These are phyloP conservation scores for Paecilomyces fulvus DNA, from an alignment of 2,329 filamentous ascomycete genomes.

Conservation along the genomic window DNA sequence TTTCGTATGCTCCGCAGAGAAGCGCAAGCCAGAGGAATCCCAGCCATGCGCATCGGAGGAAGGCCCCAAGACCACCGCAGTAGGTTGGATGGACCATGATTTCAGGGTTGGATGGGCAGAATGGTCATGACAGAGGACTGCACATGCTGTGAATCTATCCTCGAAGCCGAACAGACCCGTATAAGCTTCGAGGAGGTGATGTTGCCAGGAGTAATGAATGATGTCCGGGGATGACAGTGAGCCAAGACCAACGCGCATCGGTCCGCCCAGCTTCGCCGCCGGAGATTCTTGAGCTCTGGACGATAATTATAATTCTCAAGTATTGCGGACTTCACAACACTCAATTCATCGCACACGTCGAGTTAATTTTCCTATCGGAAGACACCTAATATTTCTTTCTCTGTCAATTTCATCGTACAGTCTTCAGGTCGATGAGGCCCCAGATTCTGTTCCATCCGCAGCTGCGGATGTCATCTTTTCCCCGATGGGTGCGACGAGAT, in stretches of 20 bases:
- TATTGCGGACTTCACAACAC: background rate
- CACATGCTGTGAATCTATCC: background rate
- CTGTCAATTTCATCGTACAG: background rate
- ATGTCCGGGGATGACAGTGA: background rate
- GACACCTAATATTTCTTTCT: background rate
- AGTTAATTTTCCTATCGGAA: background rate
- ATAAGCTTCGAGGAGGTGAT: background rate
- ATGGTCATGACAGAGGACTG: background rate
- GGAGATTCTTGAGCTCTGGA: background rate
- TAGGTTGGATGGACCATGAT: background rate
- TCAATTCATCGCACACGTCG: background rate
- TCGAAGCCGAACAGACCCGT: background rate
- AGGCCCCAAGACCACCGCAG: conserved; percentile 17
- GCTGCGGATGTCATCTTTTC: conserved; percentile 17
- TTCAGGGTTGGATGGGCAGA: background rate
- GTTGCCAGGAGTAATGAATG: background rate
- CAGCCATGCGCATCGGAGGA: conserved; percentile 19
- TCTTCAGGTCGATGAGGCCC: conserved; percentile 13
- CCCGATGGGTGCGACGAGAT: conserved; percentile 17
- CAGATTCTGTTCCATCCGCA: conserved; percentile 22
- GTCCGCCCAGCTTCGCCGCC: background rate
- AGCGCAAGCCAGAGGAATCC: conserved; percentile 15
- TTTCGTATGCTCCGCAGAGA: conserved; percentile 41
- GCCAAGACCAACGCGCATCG: background rate
- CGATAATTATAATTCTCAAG: background rate